Percentiles rank a stretch among this genome's conserved stretches.
Evolutionary conservation across 441 rosid genomes (phyloP).

Genomic region (Erodium moschatum): DNA sequence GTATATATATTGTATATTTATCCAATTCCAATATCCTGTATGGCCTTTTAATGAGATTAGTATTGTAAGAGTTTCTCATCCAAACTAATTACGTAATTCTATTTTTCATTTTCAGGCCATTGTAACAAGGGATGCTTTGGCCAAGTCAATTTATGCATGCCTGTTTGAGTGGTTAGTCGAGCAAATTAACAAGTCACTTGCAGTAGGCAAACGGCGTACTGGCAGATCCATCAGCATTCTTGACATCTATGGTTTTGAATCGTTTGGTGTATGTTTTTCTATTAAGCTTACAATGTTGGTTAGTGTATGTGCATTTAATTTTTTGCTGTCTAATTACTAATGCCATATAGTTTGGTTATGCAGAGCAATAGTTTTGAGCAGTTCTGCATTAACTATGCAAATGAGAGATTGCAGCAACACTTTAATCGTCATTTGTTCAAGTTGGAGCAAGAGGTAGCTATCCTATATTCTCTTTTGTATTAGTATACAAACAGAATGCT

Average conservation of each 20-base stretch:
- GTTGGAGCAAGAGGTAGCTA: slow-evolving; percentile 88
- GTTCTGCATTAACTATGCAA: slow-evolving; percentile 96
- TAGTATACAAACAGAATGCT: slow-evolving; percentile 2
- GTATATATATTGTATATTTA: neutral
- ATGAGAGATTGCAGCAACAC: slow-evolving; percentile 97
- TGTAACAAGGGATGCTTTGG: slow-evolving; percentile 92
- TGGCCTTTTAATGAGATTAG: slow-evolving; percentile 5
- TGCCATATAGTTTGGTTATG: slow-evolving; percentile 23
- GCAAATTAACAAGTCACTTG: slow-evolving; percentile 92
- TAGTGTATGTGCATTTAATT: neutral
- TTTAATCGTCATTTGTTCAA: slow-evolving; percentile 95
- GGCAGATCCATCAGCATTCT: slow-evolving; percentile 99
- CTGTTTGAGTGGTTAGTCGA: slow-evolving; percentile 94
- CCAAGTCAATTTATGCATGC: slow-evolving; percentile 84
- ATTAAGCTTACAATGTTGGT: slow-evolving; percentile 10
- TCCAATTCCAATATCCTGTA: neutral
- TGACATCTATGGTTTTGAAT: slow-evolving; percentile 97
- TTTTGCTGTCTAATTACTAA: slow-evolving; percentile 20
- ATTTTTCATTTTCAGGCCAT: slow-evolving; percentile 54
- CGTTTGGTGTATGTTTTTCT: slow-evolving; percentile 66
- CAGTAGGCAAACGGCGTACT: slow-evolving; percentile 84
- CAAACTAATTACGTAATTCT: slow-evolving; percentile 10
- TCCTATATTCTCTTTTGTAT: slow-evolving; percentile 10
- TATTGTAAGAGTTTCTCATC: slow-evolving; percentile 1
- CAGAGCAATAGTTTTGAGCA: slow-evolving; percentile 99